Evolutionary conservation across 352 stramenopile genomes (phyloP).

Genomic region (Discostella stelligera): DNA sequence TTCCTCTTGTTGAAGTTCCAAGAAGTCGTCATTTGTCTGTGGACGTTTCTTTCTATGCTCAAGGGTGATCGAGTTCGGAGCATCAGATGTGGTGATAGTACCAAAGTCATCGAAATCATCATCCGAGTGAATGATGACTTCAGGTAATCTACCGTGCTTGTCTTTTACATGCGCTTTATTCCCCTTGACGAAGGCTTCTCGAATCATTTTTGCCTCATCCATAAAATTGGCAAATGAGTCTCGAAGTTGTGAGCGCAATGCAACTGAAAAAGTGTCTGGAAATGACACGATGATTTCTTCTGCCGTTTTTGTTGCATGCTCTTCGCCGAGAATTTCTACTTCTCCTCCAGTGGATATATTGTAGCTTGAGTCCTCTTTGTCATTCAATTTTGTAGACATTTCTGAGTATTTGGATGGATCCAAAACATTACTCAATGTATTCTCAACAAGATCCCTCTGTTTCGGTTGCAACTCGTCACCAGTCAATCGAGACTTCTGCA

Average conservation of each 20-base stretch:
- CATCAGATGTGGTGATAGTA: not conserved
- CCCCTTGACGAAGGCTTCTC: slow-evolving; percentile 10
- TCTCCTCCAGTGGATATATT: not conserved
- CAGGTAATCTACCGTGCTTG: not conserved
- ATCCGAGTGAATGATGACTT: not conserved
- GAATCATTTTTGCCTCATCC: slow-evolving; percentile 1
- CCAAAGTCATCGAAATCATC: slow-evolving; percentile 2
- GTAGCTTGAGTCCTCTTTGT: not conserved
- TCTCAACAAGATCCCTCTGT: slow-evolving; percentile 33
- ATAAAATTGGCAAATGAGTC: slow-evolving; percentile 21
- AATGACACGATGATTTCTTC: slow-evolving; percentile 11
- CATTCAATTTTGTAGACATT: slow-evolving; percentile 15
- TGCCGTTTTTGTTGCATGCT: slow-evolving; percentile 1
- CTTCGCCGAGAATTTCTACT: not conserved
- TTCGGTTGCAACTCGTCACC: slow-evolving; percentile 29
- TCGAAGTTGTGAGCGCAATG: slow-evolving; percentile 9
- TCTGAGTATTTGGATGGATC: slow-evolving; percentile 6
- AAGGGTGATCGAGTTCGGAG: not conserved
- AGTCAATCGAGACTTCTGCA: slow-evolving; percentile 18
- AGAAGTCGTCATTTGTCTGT: not conserved
- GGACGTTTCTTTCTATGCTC: slow-evolving; percentile 1
- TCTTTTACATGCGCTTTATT: not conserved
- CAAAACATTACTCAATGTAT: slow-evolving; percentile 18
- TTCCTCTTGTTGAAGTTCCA: slow-evolving; percentile 3
- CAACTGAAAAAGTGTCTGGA: slow-evolving; percentile 19